Evolutionary conservation across 148 eudicot species (phyloP).

Genomic region (Cornus florida): DNA sequence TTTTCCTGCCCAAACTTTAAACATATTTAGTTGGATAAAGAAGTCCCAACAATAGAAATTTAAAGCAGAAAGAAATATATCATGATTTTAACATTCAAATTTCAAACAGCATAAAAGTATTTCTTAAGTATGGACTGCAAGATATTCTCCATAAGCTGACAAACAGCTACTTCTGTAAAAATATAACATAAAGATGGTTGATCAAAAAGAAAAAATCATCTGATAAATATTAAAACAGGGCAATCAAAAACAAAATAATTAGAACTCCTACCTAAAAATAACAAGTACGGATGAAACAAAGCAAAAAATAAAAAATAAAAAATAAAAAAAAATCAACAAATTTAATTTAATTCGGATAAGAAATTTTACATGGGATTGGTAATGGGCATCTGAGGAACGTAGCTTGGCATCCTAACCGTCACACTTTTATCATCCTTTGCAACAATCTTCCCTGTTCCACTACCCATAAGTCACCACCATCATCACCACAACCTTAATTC

Average conservation of each 20-base stretch:
- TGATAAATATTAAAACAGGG: background rate
- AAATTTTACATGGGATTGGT: conserved; percentile 42
- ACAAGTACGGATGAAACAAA: background rate
- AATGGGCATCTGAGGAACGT: conserved; percentile 34
- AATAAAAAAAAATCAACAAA: conserved; percentile 12
- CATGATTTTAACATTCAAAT: background rate
- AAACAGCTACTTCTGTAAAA: background rate
- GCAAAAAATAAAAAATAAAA: background rate
- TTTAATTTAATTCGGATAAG: background rate
- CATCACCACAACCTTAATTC: conserved; percentile 11
- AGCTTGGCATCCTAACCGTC: conserved; percentile 50
- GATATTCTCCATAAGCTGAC: background rate
- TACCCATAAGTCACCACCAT: conserved; percentile 31
- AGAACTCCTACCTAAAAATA: conserved; percentile 10
- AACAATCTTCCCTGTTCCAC: conserved; percentile 30
- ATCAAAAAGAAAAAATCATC: conserved; percentile 6
- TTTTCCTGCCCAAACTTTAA: background rate
- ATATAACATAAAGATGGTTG: no score
- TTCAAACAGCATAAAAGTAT: background rate
- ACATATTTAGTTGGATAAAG: background rate
- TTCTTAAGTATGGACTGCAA: background rate
- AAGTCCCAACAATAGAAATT: background rate
- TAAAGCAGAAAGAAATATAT: background rate
- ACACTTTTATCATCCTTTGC: conserved; percentile 36
- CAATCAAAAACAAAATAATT: background rate